phyloP scores from a whole-genome alignment of 108 stramenopile species.

The Cyclotella cryptica region DNA sequence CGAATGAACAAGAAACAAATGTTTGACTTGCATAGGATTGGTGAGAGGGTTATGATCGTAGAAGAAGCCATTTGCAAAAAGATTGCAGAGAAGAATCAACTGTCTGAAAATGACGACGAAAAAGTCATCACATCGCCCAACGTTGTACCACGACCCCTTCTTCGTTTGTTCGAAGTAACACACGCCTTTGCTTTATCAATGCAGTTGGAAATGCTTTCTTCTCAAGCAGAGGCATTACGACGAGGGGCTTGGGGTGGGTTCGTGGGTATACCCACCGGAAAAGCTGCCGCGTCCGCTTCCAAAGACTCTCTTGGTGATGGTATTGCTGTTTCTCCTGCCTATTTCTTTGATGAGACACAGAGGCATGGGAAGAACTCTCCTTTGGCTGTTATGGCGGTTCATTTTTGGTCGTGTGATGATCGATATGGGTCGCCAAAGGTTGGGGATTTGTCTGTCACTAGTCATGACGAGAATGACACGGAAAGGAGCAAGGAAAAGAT shows the following conservation, averaged over 20 bases:
- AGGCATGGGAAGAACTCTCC: slow-evolving; percentile 11
- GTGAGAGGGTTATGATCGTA: slow-evolving; percentile 76
- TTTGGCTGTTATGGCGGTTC: slow-evolving; percentile 69
- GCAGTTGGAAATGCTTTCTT: slow-evolving; percentile 84
- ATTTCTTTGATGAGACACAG: slow-evolving; percentile 64
- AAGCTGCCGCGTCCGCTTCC: background rate
- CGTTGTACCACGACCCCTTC: slow-evolving; percentile 69
- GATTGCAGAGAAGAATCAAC: slow-evolving; percentile 14
- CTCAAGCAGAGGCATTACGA: slow-evolving; percentile 84
- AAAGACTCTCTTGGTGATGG: slow-evolving; percentile 20
- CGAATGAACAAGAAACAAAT: slow-evolving; percentile 79
- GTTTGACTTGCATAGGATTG: slow-evolving; percentile 86
- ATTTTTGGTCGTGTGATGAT: slow-evolving; percentile 91
- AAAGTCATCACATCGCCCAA: background rate
- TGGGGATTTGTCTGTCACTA: slow-evolving; percentile 54
- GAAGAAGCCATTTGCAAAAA: slow-evolving; percentile 63
- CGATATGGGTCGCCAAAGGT: slow-evolving; percentile 79
- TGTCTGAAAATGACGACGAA: background rate
- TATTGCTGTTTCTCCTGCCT: slow-evolving; percentile 80
- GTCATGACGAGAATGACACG: background rate
- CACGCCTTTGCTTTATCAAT: slow-evolving; percentile 81
- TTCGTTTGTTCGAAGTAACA: slow-evolving; percentile 80
- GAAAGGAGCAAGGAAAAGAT: slow-evolving; percentile 19
- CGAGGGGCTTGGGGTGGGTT: slow-evolving; percentile 76
- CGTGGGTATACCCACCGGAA: background rate